Evolutionary conservation across 805 yeast genomes (phyloP).

Genomic region (Candida golubevii): DNA sequence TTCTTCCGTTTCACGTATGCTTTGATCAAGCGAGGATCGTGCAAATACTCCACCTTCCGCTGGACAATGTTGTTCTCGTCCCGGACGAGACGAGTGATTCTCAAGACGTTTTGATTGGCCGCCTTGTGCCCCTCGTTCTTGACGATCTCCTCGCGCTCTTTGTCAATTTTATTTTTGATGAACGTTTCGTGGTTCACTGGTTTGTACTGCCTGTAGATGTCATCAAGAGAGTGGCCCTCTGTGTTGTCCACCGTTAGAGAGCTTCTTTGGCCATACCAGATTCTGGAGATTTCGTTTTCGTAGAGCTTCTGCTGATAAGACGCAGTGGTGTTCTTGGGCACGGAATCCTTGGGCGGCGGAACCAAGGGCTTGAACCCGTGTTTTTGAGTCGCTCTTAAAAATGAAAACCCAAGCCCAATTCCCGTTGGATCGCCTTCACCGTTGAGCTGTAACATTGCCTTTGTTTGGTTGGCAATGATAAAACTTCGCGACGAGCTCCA

Average conservation of each 20-base stretch:
- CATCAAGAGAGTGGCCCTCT: constrained; percentile 36
- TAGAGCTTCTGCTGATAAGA: constrained; percentile 79
- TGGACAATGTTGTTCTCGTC: constrained; percentile 86
- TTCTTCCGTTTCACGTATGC: constrained; percentile 76
- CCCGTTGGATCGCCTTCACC: constrained; percentile 96
- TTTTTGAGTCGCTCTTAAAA: constrained; percentile 88
- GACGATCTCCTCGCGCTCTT: constrained; percentile 31
- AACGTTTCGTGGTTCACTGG: constrained; percentile 31
- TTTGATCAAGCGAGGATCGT: constrained; percentile 81
- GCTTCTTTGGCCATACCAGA: constrained; percentile 83
- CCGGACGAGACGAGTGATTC: constrained; percentile 71
- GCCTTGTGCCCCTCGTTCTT: constrained; percentile 23
- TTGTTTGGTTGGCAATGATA: constrained; percentile 90
- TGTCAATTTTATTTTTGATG: constrained; percentile 31
- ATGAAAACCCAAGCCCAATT: constrained; percentile 82
- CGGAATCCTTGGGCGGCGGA: constrained; percentile 31
- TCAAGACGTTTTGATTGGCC: constrained; percentile 25
- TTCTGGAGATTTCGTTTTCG: constrained; percentile 81
- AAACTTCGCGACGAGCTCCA: constrained; percentile 95
- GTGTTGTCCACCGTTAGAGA: constrained; percentile 41
- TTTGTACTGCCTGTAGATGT: constrained; percentile 35
- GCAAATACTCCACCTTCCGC: constrained; percentile 69
- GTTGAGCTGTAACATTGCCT: constrained; percentile 91
- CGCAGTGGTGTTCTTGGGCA: constrained; percentile 39
- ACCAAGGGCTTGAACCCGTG: constrained; percentile 66